phyloP scores from a whole-genome alignment of 768 basidiomycete species.

The Candolleomyces eurysporus region DNA sequence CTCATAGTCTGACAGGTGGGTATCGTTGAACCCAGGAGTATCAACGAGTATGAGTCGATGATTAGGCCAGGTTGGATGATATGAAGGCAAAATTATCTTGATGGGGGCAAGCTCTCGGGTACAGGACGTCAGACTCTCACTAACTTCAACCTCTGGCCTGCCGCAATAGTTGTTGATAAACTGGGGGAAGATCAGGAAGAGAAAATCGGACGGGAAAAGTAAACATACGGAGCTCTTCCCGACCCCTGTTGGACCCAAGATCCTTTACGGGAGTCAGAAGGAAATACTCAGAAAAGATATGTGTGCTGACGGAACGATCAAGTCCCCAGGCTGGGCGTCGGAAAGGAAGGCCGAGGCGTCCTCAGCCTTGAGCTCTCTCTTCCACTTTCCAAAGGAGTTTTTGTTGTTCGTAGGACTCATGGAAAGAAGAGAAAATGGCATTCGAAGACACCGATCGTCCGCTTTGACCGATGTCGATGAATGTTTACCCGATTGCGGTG shows the following conservation, averaged over 20 bases:
- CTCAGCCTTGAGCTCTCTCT: neutral
- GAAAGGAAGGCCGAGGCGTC: neutral
- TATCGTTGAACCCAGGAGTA: conserved; percentile 16
- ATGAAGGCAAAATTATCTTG: neutral
- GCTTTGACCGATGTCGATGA: too few species aligned
- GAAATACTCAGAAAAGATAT: neutral
- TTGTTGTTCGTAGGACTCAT: neutral
- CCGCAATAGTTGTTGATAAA: conserved; percentile 7
- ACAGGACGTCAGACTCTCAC: conserved; percentile 7
- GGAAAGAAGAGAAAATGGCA: neutral
- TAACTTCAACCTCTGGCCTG: neutral
- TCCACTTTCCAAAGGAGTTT: neutral
- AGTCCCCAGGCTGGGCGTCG: neutral
- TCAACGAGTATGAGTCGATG: conserved; percentile 9
- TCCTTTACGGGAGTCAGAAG: neutral
- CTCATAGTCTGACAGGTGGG: conserved; percentile 7
- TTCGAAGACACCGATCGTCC: neutral
- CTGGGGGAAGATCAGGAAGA: neutral
- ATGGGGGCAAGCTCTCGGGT: conserved; percentile 3
- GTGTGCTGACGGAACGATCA: conserved; percentile 1
- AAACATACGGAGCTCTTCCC: conserved; percentile 19
- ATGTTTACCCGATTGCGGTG: too few species aligned
- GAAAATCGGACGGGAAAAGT: neutral
- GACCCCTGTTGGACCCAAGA: conserved; percentile 16
- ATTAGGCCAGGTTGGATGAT: neutral